Evolutionary conservation across 2,329 filamentous ascomycete genomes (phyloP).

Genomic region (Ceratocystis papillata): DNA sequence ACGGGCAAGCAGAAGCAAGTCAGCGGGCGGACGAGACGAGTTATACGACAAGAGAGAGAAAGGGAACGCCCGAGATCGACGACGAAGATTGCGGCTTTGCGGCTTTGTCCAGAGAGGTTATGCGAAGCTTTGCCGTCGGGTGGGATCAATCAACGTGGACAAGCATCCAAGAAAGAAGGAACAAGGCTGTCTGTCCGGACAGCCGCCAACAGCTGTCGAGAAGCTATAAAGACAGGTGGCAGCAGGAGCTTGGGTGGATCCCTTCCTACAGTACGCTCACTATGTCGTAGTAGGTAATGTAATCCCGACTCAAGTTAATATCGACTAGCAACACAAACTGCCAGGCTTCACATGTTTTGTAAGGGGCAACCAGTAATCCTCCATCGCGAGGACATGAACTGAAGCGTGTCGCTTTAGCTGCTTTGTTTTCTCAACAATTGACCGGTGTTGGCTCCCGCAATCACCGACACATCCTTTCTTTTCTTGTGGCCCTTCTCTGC

Average conservation of each 20-base stretch:
- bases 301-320: too few species aligned
- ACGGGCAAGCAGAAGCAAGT: conserved; percentile 25
- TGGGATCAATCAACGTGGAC: not conserved
- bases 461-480: not conserved
- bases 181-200: not conserved
- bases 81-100: not conserved
- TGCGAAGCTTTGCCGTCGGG: too few species aligned
- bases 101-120: too few species aligned
- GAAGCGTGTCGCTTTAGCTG: not conserved
- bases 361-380: not conserved
- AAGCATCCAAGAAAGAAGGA: not conserved
- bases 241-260: conserved; percentile 4
- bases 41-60: not conserved
- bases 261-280: not conserved
- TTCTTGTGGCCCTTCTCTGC: not conserved
- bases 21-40: not conserved
- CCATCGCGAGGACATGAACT: not conserved
- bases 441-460: not conserved
- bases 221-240: not conserved
- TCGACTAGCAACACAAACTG: not conserved
- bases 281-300: too few species aligned
- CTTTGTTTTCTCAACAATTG: not conserved
- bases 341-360: not conserved
- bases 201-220: not conserved
- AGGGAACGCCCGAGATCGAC: not conserved